These are phyloP conservation scores for Stenogyne calaminthoides DNA, from an alignment of 305 asterid species.

Conservation along the genomic window DNA sequence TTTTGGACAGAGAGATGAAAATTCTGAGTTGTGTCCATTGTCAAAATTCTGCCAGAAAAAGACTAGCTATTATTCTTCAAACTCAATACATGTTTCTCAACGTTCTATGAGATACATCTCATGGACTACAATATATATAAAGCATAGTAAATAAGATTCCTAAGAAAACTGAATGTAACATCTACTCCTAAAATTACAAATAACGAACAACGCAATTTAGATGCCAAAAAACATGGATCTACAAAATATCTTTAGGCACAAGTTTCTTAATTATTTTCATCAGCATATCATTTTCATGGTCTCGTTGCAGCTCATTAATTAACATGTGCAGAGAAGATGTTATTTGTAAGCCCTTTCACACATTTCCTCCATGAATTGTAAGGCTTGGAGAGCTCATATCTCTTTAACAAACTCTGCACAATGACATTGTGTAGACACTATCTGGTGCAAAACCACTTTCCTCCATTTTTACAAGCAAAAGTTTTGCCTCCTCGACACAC, in stretches of 20 bases:
- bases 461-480: background rate
- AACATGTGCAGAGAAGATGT: background rate
- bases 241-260: too few relatives aligned
- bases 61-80: too few relatives aligned
- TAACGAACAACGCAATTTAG: background rate
- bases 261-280: too few relatives aligned
- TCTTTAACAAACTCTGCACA: background rate
- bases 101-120: too few relatives aligned
- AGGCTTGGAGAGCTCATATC: background rate
- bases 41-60: too few relatives aligned
- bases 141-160: background rate
- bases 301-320: background rate
- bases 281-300: too few relatives aligned
- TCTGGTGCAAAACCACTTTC: background rate
- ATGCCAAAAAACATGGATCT: too few relatives aligned
- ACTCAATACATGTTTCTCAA: too few relatives aligned
- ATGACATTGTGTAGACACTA: background rate
- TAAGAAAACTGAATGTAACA: background rate
- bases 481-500: too few relatives aligned
- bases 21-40: too few relatives aligned
- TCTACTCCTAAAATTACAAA: background rate
- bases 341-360: background rate
- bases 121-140: too few relatives aligned
- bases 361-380: background rate
- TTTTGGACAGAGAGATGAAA: too few relatives aligned